phyloP scores from a whole-genome alignment of 176 grass and related monocot species.

The Triticum timopheevii region DNA sequence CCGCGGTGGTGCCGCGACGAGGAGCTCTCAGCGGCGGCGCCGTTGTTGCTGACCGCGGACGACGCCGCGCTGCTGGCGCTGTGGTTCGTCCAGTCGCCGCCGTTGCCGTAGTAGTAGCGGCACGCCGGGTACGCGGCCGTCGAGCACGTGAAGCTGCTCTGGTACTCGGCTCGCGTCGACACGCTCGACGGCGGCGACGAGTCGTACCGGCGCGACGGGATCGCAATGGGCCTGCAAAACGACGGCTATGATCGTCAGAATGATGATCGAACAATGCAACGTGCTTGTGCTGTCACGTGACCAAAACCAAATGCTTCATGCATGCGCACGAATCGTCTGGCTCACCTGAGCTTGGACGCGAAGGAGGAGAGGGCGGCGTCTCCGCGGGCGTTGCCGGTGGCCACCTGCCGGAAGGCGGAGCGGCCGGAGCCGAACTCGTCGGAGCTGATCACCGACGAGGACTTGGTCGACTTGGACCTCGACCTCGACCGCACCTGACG shows the following conservation, averaged over 20 bases:
- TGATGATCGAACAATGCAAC: background rate
- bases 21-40: background rate
- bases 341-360: constrained; percentile 80
- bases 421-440: constrained; percentile 38
- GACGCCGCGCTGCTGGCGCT: constrained; percentile 18
- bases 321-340: background rate
- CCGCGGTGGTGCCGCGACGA: constrained; percentile 15
- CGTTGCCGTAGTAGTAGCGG: constrained; percentile 37
- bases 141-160: constrained; percentile 48
- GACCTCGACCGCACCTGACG: constrained; percentile 49
- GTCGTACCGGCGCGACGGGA: constrained; percentile 56
- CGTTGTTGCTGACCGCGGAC: background rate
- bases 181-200: constrained; percentile 48
- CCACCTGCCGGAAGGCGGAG: constrained; percentile 19
- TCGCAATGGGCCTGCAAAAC: constrained; percentile 63
- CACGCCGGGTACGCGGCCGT: constrained; percentile 41
- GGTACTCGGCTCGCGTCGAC: constrained; percentile 44
- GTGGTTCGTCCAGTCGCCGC: constrained; percentile 24
- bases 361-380: constrained; percentile 67
- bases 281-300: background rate
- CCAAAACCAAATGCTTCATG: constrained; percentile 4
- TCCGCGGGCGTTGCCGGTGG: constrained; percentile 10
- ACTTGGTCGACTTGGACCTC: constrained; percentile 69
- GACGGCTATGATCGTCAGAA: background rate
- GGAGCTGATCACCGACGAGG: constrained; percentile 62